Evolutionary conservation across 306 rosid genomes (phyloP).

Genomic region (Acacia melanoxylon): DNA sequence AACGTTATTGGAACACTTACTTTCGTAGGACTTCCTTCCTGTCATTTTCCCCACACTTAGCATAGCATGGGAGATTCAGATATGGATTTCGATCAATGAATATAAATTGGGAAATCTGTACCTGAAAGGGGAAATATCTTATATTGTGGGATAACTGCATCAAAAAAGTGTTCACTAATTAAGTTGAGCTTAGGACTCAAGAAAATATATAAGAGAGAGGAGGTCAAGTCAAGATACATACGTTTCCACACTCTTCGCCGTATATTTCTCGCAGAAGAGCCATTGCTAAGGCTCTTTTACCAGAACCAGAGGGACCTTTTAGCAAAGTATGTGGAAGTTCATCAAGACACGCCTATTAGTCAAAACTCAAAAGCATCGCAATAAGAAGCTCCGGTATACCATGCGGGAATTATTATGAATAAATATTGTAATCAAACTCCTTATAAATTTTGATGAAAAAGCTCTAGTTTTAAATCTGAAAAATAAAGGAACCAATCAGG

Average conservation of each 20-base stretch:
- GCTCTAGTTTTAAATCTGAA: too few species aligned
- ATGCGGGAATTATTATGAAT: background rate
- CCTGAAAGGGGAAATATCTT: constrained; percentile 77
- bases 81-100: background rate
- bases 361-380: background rate
- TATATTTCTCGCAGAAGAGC: constrained; percentile 71
- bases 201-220: constrained; percentile 6
- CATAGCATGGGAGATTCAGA: constrained; percentile 15
- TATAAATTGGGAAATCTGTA: constrained; percentile 13
- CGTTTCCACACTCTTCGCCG: constrained; percentile 74
- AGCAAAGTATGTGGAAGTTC: constrained; percentile 70
- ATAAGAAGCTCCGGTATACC: background rate
- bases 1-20: constrained; percentile 69
- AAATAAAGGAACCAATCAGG: too few species aligned
- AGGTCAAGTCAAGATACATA: constrained; percentile 39
- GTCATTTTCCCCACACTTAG: constrained; percentile 17
- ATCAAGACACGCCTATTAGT: constrained; percentile 49
- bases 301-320: constrained; percentile 70
- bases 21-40: constrained; percentile 70
- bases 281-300: constrained; percentile 67
- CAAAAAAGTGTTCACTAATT: constrained; percentile 13
- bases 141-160: constrained; percentile 73
- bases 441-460: too few species aligned
- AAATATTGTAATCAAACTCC: background rate
- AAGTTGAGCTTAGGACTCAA: constrained; percentile 27